Evolutionary conservation across 2,329 filamentous ascomycete species (phyloP), one percentile per base, ranked within the genome.

Genomic region (Diplodia seriata): DNA sequence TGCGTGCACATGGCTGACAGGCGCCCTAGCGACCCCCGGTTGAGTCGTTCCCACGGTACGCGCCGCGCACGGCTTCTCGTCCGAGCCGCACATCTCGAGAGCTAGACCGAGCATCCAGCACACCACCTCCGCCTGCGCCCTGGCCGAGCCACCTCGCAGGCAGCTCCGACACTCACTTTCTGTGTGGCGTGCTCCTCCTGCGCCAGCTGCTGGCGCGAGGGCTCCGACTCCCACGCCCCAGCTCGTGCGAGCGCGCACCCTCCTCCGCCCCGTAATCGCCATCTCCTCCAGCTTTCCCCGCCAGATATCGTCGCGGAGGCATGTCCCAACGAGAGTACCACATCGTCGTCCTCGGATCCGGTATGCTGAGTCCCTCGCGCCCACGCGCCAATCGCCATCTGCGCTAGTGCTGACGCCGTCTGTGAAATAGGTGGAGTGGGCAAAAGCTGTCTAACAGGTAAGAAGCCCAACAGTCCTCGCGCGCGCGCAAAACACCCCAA

Each of bases 391-490:
- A 59, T 69, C 40, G 61, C 69, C 66, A 50, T 69, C 66, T 70
- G 68, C 61, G 67, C 67, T 70, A 50, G 66, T 47, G 50, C 66
- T 68, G 40, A 64, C 51, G 38, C 29, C 40, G 51, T 36, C 23
- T n/a, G 18, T 68, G 69, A 72, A 72, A 68, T 69, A 93, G 91
- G 93, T 81, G 93, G 93, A 78, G 93, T 97, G 76, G 93, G 93
- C 70, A 97, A 97, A 82, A 96, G 92, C 79, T 96, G 93, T 84
- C 84, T 97, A 74, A 97, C 93, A 79, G 92, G 92, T 95, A 84
- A 14, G 78, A 83, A 69, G 68, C 67, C 73, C 69, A 67, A 61
- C 69, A 54, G 20, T 23, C 65, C 69, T 47, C 38, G 12, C 23
- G 38, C 33, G 38, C 33, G 68, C 53, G 53, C 74, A 33, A 33